These are phyloP conservation scores for Colletotrichum coccodes DNA, from an alignment of 2,329 filamentous ascomycete genomes.

Conservation along the genomic window DNA sequence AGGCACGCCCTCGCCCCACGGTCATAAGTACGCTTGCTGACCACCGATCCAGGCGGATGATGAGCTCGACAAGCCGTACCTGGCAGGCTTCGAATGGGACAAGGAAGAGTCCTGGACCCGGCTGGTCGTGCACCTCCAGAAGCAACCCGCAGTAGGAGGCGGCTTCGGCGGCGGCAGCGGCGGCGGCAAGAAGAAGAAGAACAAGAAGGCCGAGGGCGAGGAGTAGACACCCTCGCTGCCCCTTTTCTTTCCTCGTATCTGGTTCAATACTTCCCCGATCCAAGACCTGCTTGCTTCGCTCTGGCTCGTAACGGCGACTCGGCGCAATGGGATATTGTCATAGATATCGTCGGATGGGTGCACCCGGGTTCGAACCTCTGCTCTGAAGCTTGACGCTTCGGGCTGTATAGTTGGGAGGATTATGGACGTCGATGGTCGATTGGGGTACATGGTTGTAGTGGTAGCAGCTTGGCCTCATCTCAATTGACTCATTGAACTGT, in stretches of 20 bases:
- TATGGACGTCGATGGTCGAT: background rate
- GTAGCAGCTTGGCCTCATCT: slow-evolving; percentile 12
- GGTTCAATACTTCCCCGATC: slow-evolving; percentile 50
- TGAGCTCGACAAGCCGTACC: slow-evolving; percentile 86
- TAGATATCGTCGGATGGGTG: slow-evolving; percentile 51
- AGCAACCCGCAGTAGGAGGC: slow-evolving; percentile 64
- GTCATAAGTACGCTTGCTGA: background rate
- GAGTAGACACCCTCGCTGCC: slow-evolving; percentile 39
- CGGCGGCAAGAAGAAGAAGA: slow-evolving; percentile 71
- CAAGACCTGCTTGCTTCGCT: slow-evolving; percentile 49
- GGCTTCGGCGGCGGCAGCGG: slow-evolving; percentile 48
- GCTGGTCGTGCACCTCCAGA: slow-evolving; percentile 87
- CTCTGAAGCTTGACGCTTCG: slow-evolving; percentile 25
- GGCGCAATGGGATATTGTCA: slow-evolving; percentile 55
- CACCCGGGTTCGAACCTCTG: slow-evolving; percentile 30
- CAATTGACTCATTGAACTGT: slow-evolving; percentile 13
- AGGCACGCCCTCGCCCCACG: slow-evolving; percentile 44
- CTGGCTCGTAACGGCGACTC: slow-evolving; percentile 48
- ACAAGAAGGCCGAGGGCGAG: slow-evolving; percentile 63
- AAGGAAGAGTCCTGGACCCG: slow-evolving; percentile 90
- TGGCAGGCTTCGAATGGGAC: slow-evolving; percentile 97
- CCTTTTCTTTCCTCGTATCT: slow-evolving; percentile 45
- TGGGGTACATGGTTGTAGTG: background rate
- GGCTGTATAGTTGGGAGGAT: slow-evolving; percentile 15
- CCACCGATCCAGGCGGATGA: slow-evolving; percentile 77